Percentiles rank a stretch among this genome's conserved stretches.
Conservation (phyloP, 176 grass and related monocot species). For the Triticum timopheevii region DNA sequence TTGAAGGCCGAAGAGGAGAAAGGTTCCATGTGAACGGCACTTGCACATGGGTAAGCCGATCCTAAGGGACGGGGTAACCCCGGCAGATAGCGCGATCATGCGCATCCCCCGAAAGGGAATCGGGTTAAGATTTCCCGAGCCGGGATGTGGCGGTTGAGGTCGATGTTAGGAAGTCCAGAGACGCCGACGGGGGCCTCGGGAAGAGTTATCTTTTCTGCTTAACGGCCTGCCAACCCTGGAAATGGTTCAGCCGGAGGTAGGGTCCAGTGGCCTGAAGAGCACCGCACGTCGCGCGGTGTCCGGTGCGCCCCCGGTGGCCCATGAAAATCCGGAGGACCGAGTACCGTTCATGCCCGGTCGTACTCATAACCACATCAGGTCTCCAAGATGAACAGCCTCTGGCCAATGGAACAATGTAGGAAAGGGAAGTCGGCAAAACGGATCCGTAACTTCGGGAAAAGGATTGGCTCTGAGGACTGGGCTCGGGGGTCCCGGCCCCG, state of each 20-base stretch:
- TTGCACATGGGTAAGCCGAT: constrained; percentile 72
- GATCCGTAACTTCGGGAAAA: constrained; percentile 65
- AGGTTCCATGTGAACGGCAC: too few relatives aligned
- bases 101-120: constrained; percentile 52
- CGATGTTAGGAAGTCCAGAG: constrained; percentile 59
- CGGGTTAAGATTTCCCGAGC: constrained; percentile 66
- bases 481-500: too few relatives aligned
- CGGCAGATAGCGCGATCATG: constrained; percentile 34
- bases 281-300: constrained; percentile 69
- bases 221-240: constrained; percentile 46
- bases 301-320: constrained; percentile 58
- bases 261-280: constrained; percentile 64
- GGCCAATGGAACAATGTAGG: constrained; percentile 68
- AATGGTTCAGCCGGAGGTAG: constrained; percentile 47
- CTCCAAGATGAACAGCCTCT: constrained; percentile 18
- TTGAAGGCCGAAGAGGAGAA: background rate
- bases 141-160: constrained; percentile 50
- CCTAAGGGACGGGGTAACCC: constrained; percentile 70
- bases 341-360: constrained; percentile 48
- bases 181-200: constrained; percentile 58
- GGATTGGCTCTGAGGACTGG: too few relatives aligned
- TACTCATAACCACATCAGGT: constrained; percentile 62
- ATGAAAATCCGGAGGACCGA: constrained; percentile 65
- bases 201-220: constrained; percentile 89
- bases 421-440: constrained; percentile 81